A percentile compares a stretch with the other conserved stretches of the same genome.
These are phyloP conservation scores for Thraustochytrium striatum DNA, from an alignment of 352 stramenopile species.

Conservation along the genomic window DNA sequence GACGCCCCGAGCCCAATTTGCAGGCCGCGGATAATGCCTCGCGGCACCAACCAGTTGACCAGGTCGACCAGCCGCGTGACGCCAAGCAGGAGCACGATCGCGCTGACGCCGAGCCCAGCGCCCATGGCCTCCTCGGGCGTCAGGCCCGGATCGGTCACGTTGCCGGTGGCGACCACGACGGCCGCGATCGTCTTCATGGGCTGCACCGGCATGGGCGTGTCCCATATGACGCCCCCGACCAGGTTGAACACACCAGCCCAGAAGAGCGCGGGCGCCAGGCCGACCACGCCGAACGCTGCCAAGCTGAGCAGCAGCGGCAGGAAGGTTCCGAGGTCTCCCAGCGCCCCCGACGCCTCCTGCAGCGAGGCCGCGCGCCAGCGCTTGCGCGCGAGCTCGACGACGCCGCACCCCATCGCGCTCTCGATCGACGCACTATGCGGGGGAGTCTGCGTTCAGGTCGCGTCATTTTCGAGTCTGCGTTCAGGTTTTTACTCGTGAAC, in stretches of 20 bases:
- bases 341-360: slow-evolving; percentile 61
- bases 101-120: slow-evolving; percentile 74
- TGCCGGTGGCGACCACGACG: slow-evolving; percentile 75
- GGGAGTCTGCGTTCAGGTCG: too few species aligned
- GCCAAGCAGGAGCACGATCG: slow-evolving; percentile 67
- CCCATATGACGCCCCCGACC: slow-evolving; percentile 73
- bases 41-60: slow-evolving; percentile 77
- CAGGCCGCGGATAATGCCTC: slow-evolving; percentile 78
- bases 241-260: slow-evolving; percentile 80
- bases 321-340: slow-evolving; percentile 88
- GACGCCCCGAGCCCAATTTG: slow-evolving; percentile 82
- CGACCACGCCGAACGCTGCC: slow-evolving; percentile 72
- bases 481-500: too few species aligned
- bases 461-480: too few species aligned
- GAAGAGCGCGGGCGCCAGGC: slow-evolving; percentile 81
- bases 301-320: slow-evolving; percentile 85
- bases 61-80: slow-evolving; percentile 80
- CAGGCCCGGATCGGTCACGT: slow-evolving; percentile 57
- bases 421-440: too few species aligned
- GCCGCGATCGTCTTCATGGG: slow-evolving; percentile 89
- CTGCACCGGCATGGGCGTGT: slow-evolving; percentile 88
- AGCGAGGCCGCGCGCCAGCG: not conserved
- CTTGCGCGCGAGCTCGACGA: not conserved
- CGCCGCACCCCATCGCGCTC: too few species aligned
- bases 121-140: slow-evolving; percentile 68